Evolutionary conservation across 2,329 filamentous ascomycete genomes (phyloP).

Genomic region (Alternaria gaisen): DNA sequence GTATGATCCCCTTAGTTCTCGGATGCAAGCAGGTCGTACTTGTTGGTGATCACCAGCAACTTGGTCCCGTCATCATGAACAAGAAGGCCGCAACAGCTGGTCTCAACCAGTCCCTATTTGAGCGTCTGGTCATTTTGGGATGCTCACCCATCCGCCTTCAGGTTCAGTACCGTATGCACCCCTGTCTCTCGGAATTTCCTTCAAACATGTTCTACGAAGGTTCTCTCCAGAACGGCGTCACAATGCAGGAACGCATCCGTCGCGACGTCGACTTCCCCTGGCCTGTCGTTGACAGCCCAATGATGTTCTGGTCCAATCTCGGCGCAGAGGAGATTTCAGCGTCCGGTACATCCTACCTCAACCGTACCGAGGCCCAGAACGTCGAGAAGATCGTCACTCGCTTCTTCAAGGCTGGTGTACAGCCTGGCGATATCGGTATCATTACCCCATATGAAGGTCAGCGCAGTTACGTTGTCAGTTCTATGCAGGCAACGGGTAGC

Average conservation of each 20-base stretch:
- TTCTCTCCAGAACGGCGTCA: constrained; percentile 94
- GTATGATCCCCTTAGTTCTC: constrained; percentile 96
- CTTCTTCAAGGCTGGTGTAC: constrained; percentile 99
- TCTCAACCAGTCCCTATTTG: constrained; percentile 97
- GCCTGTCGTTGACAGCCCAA: constrained; percentile 91
- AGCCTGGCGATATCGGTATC: constrained; percentile 91
- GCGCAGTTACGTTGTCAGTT: constrained; percentile 96
- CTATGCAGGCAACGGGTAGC: constrained; percentile 97
- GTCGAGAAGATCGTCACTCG: constrained; percentile 98
- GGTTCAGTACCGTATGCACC: constrained; percentile 99
- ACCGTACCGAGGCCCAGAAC: constrained; percentile 95
- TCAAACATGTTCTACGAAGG: constrained; percentile 99
- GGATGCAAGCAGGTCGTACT: constrained; percentile 99
- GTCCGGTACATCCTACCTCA: constrained; percentile 96
- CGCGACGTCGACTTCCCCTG: constrained; percentile 97
- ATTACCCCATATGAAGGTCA: constrained; percentile 99
- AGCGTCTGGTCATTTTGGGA: constrained; percentile 91
- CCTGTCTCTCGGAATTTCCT: constrained; percentile 94
- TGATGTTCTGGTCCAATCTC: constrained; percentile 99
- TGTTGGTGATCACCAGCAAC: constrained; percentile 96
- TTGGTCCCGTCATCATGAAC: constrained; percentile 99
- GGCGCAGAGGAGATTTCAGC: constrained; percentile 98
- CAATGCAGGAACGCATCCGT: constrained; percentile 84
- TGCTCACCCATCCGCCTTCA: constrained; percentile 91
- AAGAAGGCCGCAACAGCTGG: constrained; percentile 99